phyloP scores from a whole-genome alignment of 139 green algal genomes.

The Haematococcus lacustris region DNA sequence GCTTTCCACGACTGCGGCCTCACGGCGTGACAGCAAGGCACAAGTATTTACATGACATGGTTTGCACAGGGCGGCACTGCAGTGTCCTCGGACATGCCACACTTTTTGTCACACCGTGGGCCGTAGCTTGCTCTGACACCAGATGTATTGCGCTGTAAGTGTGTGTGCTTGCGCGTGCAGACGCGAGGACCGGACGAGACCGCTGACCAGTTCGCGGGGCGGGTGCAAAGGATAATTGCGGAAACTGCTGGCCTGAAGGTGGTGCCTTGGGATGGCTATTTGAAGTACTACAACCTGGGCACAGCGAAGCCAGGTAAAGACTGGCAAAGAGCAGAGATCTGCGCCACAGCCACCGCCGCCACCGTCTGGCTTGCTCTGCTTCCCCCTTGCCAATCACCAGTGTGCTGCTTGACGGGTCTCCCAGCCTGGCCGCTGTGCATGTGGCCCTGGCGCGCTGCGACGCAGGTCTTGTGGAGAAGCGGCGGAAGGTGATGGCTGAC shows the following conservation, averaged over 20 bases:
- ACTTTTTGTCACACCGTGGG: too few relatives aligned
- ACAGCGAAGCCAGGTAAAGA: slow-evolving; percentile 51
- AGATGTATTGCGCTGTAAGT: too few relatives aligned
- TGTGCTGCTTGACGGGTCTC: neutral
- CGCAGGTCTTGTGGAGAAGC: slow-evolving; percentile 73
- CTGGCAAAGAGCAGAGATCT: too few relatives aligned
- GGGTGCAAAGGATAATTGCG: slow-evolving; percentile 82
- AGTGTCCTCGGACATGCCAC: too few relatives aligned
- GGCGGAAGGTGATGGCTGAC: slow-evolving; percentile 52
- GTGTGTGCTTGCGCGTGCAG: too few relatives aligned
- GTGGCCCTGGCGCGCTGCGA: neutral
- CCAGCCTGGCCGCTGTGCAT: neutral
- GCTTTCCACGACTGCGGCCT: too few relatives aligned
- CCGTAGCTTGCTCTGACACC: too few relatives aligned
- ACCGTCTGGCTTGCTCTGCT: too few relatives aligned
- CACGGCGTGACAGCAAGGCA: too few relatives aligned
- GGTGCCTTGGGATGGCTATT: slow-evolving; percentile 91
- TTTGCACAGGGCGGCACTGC: too few relatives aligned
- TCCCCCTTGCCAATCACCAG: neutral
- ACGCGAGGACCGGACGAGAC: slow-evolving; percentile 43
- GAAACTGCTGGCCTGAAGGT: slow-evolving; percentile 41
- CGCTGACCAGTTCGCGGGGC: slow-evolving; percentile 74
- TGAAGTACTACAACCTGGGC: slow-evolving; percentile 96
- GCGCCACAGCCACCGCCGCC: too few relatives aligned
- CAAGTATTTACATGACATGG: too few relatives aligned